Percentiles rank a stretch among this genome's conserved stretches.
phyloP scores from a whole-genome alignment of 2,329 filamentous ascomycete genomes.

The Epichloe hybrida region DNA sequence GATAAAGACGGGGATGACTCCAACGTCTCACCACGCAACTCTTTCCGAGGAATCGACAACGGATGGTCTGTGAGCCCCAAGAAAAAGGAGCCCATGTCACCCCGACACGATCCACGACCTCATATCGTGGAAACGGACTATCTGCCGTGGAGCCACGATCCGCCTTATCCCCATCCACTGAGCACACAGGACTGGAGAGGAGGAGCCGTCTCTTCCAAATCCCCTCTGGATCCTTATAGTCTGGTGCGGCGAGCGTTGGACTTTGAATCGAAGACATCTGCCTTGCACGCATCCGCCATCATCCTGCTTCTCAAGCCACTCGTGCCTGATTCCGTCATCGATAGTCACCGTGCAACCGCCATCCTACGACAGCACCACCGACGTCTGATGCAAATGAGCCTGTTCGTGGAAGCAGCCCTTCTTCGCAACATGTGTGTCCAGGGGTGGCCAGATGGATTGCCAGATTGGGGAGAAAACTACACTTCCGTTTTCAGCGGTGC shows the following conservation, averaged over 20 bases:
- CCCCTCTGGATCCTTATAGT: constrained; percentile 40
- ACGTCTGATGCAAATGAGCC: constrained; percentile 43
- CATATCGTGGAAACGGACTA: constrained; percentile 44
- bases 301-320: constrained; percentile 45
- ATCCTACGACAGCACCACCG: constrained; percentile 47
- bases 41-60: constrained; percentile 3
- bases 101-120: constrained; percentile 25
- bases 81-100: constrained; percentile 13
- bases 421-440: constrained; percentile 46
- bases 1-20: constrained; percentile 8
- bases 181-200: constrained; percentile 7
- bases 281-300: constrained; percentile 47
- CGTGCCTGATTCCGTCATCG: constrained; percentile 39
- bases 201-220: constrained; percentile 4
- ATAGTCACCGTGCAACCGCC: constrained; percentile 39
- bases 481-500: constrained; percentile 38
- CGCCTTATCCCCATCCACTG: constrained; percentile 37
- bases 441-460: constrained; percentile 40
- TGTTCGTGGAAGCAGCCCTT: constrained; percentile 47
- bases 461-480: constrained; percentile 42
- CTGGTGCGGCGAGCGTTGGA: constrained; percentile 39
- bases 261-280: constrained; percentile 42
- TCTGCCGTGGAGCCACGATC: constrained; percentile 44
- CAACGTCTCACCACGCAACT: not conserved
- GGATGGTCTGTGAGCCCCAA: constrained; percentile 13